phyloP scores from a whole-genome alignment of 306 rosid species.

The Delonix regia region DNA sequence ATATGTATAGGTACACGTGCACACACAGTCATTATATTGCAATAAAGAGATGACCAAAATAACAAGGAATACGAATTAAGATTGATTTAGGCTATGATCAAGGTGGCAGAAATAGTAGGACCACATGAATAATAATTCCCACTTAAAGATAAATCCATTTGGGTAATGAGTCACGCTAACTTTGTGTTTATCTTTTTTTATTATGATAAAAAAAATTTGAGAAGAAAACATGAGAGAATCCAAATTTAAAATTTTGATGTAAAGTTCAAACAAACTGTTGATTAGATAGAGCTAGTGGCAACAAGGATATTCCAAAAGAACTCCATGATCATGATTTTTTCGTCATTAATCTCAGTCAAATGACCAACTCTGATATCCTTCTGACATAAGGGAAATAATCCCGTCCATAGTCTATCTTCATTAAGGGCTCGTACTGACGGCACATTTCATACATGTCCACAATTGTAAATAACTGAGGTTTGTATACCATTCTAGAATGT shows the following conservation, averaged over 20 bases:
- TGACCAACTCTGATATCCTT: not conserved
- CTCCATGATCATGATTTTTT: not conserved
- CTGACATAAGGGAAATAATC: not conserved
- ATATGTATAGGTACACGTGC: too few species aligned
- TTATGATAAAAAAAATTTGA: too few species aligned
- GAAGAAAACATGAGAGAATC: too few species aligned
- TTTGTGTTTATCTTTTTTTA: too few species aligned
- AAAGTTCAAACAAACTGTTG: not conserved
- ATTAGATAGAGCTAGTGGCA: not conserved
- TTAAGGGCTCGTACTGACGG: not conserved
- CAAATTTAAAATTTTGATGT: not conserved
- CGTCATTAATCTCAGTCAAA: not conserved
- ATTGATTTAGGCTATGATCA: not conserved
- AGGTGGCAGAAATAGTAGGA: not conserved
- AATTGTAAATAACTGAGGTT: not conserved
- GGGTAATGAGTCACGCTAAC: too few species aligned
- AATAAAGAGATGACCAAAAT: not conserved
- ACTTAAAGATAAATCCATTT: too few species aligned
- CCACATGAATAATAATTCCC: too few species aligned
- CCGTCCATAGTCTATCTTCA: not conserved
- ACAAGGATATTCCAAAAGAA: not conserved
- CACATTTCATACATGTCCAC: not conserved
- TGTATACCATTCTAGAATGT: not conserved
- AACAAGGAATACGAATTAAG: not conserved
- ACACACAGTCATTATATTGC: not conserved